Base-by-base conservation (phyloP, 2,329 filamentous ascomycete species). In the Escovopsis sp. region DNA sequence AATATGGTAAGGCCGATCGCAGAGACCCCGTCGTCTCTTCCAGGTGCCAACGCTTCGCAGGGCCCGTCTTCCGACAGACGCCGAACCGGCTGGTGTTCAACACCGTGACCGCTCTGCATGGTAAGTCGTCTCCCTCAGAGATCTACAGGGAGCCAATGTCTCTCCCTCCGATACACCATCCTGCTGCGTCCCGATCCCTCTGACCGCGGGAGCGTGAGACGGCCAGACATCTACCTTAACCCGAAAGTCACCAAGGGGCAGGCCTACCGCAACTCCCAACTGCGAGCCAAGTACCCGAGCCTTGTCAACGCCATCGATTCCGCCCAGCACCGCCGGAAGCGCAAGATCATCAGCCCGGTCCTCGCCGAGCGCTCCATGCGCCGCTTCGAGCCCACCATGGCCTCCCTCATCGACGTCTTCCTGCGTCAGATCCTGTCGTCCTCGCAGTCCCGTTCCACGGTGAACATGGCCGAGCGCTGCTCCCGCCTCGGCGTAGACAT, bases 351-450 rank as follows among this genome's bases (percentile, higher is more conserved):
- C 13, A 26, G 23, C 31, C 27, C 27, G 7, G 17, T 23, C 26
- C 25, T 37, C 9, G 17, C 35, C 5, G 35, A 37, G 21, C 30
- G 26, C 10, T 37, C 35, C 14, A 37, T 37, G 35, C 30, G 31
- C 4, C 15, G 16, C 13, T 37, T 37, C 26, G 30, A 37, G 18
- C 31, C 35, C 15, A 16, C n/a, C 23, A 37, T 37, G 35, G 11
- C 11, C 14, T 9, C 27, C 4, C 27, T 33, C 16, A 28, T 37
- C 18, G 17, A 33, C 19, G 26, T 37, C 16, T 37, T 37, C 31
- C 13, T 29, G 25, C 19, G 26, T 7, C 30, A 28, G 19, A 9
- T 37, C 21, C 35, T 37, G n/a, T n/a, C 31, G 11, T 33, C 21
- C 16, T 19, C 11, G 6, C 16, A 25, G 15, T 11, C 13, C 14